Evolutionary conservation across 768 basidiomycete genomes (phyloP), one percentile per base, ranked within the genome.

Genomic region (Tricholoma flavovirens): DNA sequence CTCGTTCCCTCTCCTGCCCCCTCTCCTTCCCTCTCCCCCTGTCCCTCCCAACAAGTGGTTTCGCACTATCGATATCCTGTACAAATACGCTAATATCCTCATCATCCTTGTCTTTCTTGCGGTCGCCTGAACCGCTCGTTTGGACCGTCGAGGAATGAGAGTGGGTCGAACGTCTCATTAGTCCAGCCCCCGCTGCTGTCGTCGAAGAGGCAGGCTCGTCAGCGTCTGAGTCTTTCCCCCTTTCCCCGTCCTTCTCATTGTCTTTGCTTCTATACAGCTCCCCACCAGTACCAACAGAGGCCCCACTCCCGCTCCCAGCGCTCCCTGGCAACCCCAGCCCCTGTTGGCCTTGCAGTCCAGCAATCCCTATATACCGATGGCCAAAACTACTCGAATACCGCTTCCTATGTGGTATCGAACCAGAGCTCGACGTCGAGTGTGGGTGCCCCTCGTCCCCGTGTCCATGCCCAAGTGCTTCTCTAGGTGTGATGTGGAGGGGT

Each of bases 311-410:
- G 53, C 65, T 66, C 3, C 64, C 71, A 30, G 71, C 75, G 53
- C 77, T 78, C 7, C 76, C 71, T 1, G 75, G 66, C 54, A 72
- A 67, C 36, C 69, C 29, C 6, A 21, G 42, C 19, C 42, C 42
- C 64, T 63, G 42, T 19, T n/a, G n/a, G n/a, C 5, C 42, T 14
- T 8, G 17, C n/a, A 21, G 42, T 4, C 76, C 71, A 14, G 73
- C 65, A 65, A 3, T 17, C 5, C 76, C 71, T 12, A 73, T 65
- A 66, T 88, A 88, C 43, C 89, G 78, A 67, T 90, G 83, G 9
- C 86, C 83, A 65, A 92, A 92, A 58, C 83, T 87, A 60, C 86
- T 88, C 45, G 86, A 87, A 71, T 90, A 92, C 6, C 87, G 75
- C 67, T 86, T 87, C 36, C 83, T 73, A 11, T 51, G 59, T 10